Evolutionary conservation across 208 protist species (phyloP), one percentile per base, ranked within the genome.

Genomic region (Angomonas deanei): DNA sequence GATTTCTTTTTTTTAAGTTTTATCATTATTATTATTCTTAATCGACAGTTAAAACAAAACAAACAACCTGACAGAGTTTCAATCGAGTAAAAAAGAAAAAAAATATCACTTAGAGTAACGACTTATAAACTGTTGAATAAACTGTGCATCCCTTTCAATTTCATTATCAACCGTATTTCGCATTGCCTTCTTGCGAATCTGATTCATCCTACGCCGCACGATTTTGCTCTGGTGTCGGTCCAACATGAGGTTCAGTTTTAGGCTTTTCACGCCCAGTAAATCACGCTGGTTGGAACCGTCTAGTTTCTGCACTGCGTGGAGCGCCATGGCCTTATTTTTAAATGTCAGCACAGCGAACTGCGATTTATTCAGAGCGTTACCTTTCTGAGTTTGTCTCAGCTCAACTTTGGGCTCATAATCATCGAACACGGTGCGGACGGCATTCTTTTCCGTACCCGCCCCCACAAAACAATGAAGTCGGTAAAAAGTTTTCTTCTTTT

Each of bases 341-440:
- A 95, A 95, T 0, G 89, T 91, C n/a, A 95, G 72, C 17, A 95
- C 89, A 3, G 89, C 89, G 66, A 78, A 95, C 60, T 93, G 89
- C 28, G 86, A 80, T 67, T 92, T 91, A 74, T 95, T 95, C 52
- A 95, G 77, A 31, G 92, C 59, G 70, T 79, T 95, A 3, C 89
- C 89, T 64, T 95, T 86, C 66, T 95, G 89, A 17, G 86, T 78
- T 1, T 78, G 82, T 15, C 90, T 76, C 11, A 93, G 58, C 28
- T 84, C 74, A 0, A 93, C 84, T 57, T 92, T 95, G 1, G 88
- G 89, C 56, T 89, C 84, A 69, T 95, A 95, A 4, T 70, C 76
- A 34, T 92, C 85, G 58, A 95, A 92, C 3, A 91, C 85, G 0
- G 75, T 91, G 3, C 89, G 83, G 23, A 95, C 84, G 1, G 70